A percentile compares a stretch with the other conserved stretches of the same genome.
Conservation (phyloP, 1,139 yeast genomes). For the Sugiyamaella paludigena region DNA sequence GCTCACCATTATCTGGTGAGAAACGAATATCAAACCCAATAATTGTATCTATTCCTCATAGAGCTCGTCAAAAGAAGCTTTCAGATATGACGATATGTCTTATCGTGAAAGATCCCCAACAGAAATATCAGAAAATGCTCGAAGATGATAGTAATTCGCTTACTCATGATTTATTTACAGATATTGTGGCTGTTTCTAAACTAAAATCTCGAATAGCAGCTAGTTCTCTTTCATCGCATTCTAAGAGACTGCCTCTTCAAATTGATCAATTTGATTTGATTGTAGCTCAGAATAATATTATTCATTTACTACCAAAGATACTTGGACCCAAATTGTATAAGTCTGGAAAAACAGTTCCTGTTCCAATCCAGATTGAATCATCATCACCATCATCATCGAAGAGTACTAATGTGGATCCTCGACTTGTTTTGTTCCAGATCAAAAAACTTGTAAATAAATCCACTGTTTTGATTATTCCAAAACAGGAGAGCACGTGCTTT, state of each 20-base stretch:
- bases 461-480: constrained; percentile 26
- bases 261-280: constrained; percentile 26
- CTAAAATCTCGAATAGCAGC: constrained; percentile 23
- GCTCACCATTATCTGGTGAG: constrained; percentile 8
- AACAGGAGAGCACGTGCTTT: constrained; percentile 26
- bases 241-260: constrained; percentile 8
- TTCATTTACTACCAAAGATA: constrained; percentile 25
- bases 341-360: constrained; percentile 29
- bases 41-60: constrained; percentile 27
- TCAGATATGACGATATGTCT: constrained; percentile 26
- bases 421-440: constrained; percentile 25
- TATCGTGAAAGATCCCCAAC: constrained; percentile 30
- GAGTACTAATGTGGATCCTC: constrained; percentile 22
- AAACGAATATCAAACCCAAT: constrained; percentile 23
- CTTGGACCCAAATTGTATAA: constrained; percentile 28
- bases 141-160: constrained; percentile 23
- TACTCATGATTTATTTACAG: constrained; percentile 29
- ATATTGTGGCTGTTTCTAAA: constrained; percentile 28
- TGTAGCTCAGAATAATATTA: constrained; percentile 27
- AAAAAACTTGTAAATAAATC: constrained; percentile 27
- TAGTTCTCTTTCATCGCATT: constrained; percentile 8
- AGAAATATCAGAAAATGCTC: constrained; percentile 22
- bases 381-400: constrained; percentile 9
- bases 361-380: constrained; percentile 27
- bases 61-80: constrained; percentile 21